phyloP scores from a whole-genome alignment of 257 asterid genomes.

The Gardenia jasminoides region DNA sequence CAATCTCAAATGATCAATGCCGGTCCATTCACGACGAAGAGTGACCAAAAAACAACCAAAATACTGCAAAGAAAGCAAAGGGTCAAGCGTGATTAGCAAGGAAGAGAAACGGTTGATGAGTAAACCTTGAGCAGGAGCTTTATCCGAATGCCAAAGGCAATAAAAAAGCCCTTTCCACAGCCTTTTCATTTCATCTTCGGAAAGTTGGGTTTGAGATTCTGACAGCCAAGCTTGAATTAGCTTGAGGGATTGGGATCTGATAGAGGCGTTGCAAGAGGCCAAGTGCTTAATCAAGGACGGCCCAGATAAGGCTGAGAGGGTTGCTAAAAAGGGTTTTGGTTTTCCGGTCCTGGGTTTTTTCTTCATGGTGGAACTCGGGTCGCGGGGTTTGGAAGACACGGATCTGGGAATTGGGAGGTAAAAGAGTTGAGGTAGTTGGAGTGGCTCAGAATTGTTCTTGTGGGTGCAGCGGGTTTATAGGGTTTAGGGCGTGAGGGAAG shows the following conservation, averaged over 20 bases:
- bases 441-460: neutral
- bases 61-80: constrained; percentile 57
- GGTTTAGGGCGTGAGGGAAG: neutral
- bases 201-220: constrained; percentile 40
- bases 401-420: neutral
- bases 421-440: neutral
- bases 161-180: constrained; percentile 93
- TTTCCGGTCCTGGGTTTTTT: constrained; percentile 16
- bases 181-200: constrained; percentile 69
- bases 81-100: constrained; percentile 53
- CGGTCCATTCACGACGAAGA: constrained; percentile 85
- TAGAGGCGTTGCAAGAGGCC: constrained; percentile 69
- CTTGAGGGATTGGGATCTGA: constrained; percentile 70
- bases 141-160: constrained; percentile 92
- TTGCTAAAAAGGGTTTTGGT: constrained; percentile 23
- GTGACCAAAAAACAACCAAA: constrained; percentile 64
- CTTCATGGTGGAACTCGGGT: constrained; percentile 13
- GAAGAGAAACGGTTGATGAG: constrained; percentile 58
- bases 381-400: neutral
- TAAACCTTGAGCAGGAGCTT: constrained; percentile 69
- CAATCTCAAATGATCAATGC: constrained; percentile 81
- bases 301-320: constrained; percentile 32
- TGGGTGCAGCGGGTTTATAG: neutral
- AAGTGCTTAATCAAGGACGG: constrained; percentile 62
- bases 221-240: constrained; percentile 68